Conservation (phyloP, 176 grass and related monocot species). For the Ampelocalamus luodianensis region DNA sequence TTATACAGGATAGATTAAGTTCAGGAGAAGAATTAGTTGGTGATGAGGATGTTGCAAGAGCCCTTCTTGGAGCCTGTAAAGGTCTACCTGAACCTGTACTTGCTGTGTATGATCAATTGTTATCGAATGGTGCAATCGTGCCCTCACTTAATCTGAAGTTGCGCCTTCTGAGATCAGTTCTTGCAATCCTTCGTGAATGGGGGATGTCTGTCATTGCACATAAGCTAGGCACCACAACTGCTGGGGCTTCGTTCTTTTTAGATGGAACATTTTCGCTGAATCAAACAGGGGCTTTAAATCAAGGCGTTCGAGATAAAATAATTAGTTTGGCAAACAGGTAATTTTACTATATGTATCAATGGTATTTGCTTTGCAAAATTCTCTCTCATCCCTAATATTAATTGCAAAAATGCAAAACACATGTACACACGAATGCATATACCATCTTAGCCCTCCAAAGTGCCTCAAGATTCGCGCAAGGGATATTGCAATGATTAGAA, state of each 20-base stretch:
- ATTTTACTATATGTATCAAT: slow-evolving; percentile 23
- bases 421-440: too few species aligned
- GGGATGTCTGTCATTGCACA: slow-evolving; percentile 68
- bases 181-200: slow-evolving; percentile 82
- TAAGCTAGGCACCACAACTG: slow-evolving; percentile 61
- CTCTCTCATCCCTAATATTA: not conserved
- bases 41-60: slow-evolving; percentile 88
- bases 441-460: too few species aligned
- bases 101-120: slow-evolving; percentile 81
- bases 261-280: slow-evolving; percentile 68
- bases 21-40: slow-evolving; percentile 84
- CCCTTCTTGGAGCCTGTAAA: slow-evolving; percentile 81
- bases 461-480: too few species aligned
- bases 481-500: too few species aligned
- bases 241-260: slow-evolving; percentile 67
- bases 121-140: slow-evolving; percentile 81
- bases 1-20: slow-evolving; percentile 79
- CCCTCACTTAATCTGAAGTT: slow-evolving; percentile 81
- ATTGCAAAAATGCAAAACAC: not conserved
- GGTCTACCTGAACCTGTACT: slow-evolving; percentile 76
- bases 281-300: slow-evolving; percentile 58
- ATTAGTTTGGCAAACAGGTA: slow-evolving; percentile 87
- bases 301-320: slow-evolving; percentile 81
- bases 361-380: slow-evolving; percentile 4
- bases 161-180: slow-evolving; percentile 85